Percentiles rank a stretch among this genome's conserved stretches.
These are phyloP conservation scores for Penicillium nordicum DNA, from an alignment of 2,329 filamentous ascomycete genomes.

Conservation along the genomic window DNA sequence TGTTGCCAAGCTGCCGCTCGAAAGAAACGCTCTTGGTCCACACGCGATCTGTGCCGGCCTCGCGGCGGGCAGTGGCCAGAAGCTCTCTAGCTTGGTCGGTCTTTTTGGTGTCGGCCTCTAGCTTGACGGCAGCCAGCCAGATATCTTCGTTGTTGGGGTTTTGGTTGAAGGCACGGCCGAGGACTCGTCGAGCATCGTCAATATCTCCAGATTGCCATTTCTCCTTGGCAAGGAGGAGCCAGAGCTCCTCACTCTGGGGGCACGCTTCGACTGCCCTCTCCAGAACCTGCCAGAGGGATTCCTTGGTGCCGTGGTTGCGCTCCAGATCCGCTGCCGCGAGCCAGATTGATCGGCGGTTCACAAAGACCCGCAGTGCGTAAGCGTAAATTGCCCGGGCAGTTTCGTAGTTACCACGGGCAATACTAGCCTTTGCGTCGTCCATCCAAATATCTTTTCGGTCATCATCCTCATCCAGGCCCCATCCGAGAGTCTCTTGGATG, in stretches of 20 bases:
- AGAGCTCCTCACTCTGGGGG: conserved; percentile 83
- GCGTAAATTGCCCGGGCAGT: conserved; percentile 92
- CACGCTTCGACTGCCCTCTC: conserved; percentile 94
- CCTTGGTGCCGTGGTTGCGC: conserved; percentile 79
- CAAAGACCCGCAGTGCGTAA: conserved; percentile 84
- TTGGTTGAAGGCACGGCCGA: conserved; percentile 87
- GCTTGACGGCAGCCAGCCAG: conserved; percentile 92
- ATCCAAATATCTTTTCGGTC: conserved; percentile 95
- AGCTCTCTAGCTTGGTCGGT: conserved; percentile 78
- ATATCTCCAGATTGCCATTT: conserved; percentile 87
- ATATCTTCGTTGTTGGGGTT: conserved; percentile 98
- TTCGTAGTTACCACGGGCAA: conserved; percentile 76
- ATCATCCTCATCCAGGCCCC: conserved; percentile 90
- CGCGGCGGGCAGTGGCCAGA: conserved; percentile 74
- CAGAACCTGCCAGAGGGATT: conserved; percentile 77
- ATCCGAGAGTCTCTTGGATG: conserved; percentile 87
- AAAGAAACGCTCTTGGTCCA: conserved; percentile 97
- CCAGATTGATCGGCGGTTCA: conserved; percentile 84
- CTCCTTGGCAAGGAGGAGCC: conserved; percentile 94
- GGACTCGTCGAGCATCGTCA: conserved; percentile 78
- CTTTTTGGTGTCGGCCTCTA: conserved; percentile 86
- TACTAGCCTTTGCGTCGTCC: conserved; percentile 82
- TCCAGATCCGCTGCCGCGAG: conserved; percentile 87
- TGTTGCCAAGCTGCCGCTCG: conserved; percentile 77
- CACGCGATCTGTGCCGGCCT: conserved; percentile 91